Conservation (phyloP, 2,329 filamentous ascomycete genomes). For the Aspergillus sergii region DNA sequence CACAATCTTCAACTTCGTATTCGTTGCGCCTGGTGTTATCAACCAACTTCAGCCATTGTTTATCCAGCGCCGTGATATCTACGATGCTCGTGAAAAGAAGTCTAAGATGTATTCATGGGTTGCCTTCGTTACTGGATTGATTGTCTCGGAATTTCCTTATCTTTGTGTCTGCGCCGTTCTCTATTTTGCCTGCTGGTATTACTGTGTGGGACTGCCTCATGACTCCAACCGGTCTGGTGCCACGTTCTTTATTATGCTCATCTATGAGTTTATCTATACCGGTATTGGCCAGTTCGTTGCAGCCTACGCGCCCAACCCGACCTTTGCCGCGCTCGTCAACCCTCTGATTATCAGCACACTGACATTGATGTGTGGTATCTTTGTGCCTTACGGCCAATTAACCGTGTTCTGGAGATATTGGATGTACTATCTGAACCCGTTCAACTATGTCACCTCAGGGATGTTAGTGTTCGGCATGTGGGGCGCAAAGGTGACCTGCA, state of each 20-base stretch:
- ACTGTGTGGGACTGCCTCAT: conserved; percentile 57
- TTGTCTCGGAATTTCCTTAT: conserved; percentile 71
- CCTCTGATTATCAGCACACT: conserved; percentile 65
- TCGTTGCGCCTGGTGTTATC: conserved; percentile 51
- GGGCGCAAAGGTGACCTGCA: conserved; percentile 27
- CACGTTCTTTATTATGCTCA: conserved; percentile 70
- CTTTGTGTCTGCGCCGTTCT: conserved; percentile 64
- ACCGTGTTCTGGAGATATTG: conserved; percentile 36
- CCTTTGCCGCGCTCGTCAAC: conserved; percentile 72
- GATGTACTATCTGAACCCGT: conserved; percentile 35
- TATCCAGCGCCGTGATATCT: conserved; percentile 69
- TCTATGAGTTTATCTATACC: conserved; percentile 72
- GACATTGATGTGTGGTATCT: conserved; percentile 33
- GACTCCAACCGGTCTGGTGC: conserved; percentile 37
- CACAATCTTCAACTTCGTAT: conserved; percentile 64
- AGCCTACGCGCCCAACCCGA: conserved; percentile 68
- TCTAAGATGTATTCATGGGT: conserved; percentile 74
- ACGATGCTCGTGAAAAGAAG: conserved; percentile 67
- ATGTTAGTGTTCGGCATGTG: conserved; percentile 30
- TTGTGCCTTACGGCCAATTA: conserved; percentile 32
- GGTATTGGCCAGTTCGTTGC: conserved; percentile 79
- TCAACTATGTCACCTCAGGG: conserved; percentile 34
- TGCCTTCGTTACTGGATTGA: conserved; percentile 70
- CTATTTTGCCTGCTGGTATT: conserved; percentile 76
- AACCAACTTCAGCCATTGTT: conserved; percentile 65